Base-by-base conservation (phyloP, 2,329 filamentous ascomycete genomes). In the Sphaerostilbella broomeana region DNA sequence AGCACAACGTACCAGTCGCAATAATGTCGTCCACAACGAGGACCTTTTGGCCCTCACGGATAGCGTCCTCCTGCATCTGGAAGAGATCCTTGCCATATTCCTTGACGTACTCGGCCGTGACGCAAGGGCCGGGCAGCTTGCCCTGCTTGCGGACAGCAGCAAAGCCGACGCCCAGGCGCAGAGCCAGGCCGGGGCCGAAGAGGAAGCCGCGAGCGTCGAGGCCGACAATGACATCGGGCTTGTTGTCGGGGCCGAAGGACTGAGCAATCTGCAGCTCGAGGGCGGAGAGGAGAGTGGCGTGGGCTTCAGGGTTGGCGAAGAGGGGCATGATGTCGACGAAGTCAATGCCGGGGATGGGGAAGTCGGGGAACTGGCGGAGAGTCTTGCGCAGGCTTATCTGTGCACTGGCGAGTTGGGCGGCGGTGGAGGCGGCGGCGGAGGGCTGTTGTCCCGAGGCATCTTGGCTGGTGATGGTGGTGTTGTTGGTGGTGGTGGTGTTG, bases 311-410 rank as follows among this genome's bases (percentile, higher is more conserved):
- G 58, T 87, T 75, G 61, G 86, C 80, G 72, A 98, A 97, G 59
- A 97, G 82, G 46, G 92, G 92, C 64, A 98, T 82, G 67, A 98
- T 97, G 62, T 98, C 92, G 70, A 95, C 87, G 67, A 98, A 98
- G 56, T 94, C 75, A 59, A 98, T 90, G 62, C 92, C 90, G 31
- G 84, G 81, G 50, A 84, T 81, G 44, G 90, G 90, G 69, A 95
- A 97, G 72, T 97, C 87, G 57, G 81, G 79, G 69, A 87, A 94
- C 63, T 88, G 81, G 64, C 86, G 85, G 53, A 97, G 77, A 44
- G 83, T 77, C 51, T 68, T 65, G 59, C 80, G 67, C 73, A 72
- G 89, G 74, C 66, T 83, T 74, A 79, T 68, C 75, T 80, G 77
- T 73, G 72, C 72, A 77, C 74, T 53, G 75, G 75, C 62, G 75